Percentiles rank a stretch among this genome's conserved stretches.
Evolutionary conservation across 1,139 yeast species (phyloP).

Genomic region (Saccharomycopsis crataegensis): DNA sequence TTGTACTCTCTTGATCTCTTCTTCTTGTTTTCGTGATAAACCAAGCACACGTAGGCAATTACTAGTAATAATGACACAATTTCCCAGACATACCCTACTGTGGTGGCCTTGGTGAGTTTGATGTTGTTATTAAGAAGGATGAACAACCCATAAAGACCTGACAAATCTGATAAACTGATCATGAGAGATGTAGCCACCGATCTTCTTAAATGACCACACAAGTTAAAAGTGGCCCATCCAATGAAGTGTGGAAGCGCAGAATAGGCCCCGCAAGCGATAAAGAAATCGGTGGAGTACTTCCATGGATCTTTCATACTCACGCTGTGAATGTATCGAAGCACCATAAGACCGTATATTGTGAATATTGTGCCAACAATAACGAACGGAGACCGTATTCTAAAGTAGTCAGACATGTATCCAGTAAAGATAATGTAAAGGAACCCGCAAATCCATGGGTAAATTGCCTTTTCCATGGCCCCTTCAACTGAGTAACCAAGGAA

Average conservation of each 20-base stretch:
- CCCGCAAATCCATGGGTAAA: constrained; percentile 6
- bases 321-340: constrained; percentile 25
- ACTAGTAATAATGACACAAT: constrained; percentile 33
- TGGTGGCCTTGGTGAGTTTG: constrained; percentile 34
- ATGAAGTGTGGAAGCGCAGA: constrained; percentile 61
- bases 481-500: constrained; percentile 33
- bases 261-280: constrained; percentile 53
- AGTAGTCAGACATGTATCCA: constrained; percentile 30
- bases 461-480: neutral
- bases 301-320: constrained; percentile 27
- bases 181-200: constrained; percentile 63
- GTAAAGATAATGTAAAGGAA: neutral
- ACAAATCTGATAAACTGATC: constrained; percentile 68
- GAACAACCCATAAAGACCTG: constrained; percentile 62
- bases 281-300: constrained; percentile 59
- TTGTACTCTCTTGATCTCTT: constrained; percentile 29
- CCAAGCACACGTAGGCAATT: constrained; percentile 31
- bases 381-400: constrained; percentile 41
- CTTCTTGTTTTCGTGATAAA: constrained; percentile 31
- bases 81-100: constrained; percentile 31
- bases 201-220: constrained; percentile 59
- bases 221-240: constrained; percentile 61
- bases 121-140: constrained; percentile 47
- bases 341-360: constrained; percentile 47
- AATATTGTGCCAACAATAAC: constrained; percentile 39